phyloP scores from a whole-genome alignment of 2,329 filamentous ascomycete species.

The Amauroascus verrucosus region DNA sequence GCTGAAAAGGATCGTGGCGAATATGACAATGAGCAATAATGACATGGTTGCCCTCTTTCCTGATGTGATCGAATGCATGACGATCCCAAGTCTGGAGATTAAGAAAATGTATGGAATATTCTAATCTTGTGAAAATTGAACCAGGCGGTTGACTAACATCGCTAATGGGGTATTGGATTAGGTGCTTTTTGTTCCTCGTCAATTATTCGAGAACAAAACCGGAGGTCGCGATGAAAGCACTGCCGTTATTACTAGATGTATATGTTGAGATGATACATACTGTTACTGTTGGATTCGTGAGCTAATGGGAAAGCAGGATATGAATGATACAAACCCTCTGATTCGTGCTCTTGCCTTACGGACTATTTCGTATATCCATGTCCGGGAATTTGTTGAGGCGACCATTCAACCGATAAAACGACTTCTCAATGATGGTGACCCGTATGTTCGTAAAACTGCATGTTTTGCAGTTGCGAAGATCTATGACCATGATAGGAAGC shows the following conservation, averaged over 20 bases:
- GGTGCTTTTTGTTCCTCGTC: slow-evolving; percentile 95
- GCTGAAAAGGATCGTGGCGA: slow-evolving; percentile 97
- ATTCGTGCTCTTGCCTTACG: slow-evolving; percentile 84
- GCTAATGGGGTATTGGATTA: slow-evolving; percentile 30
- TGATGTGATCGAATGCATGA: slow-evolving; percentile 92
- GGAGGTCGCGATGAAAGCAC: slow-evolving; percentile 83
- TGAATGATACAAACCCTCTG: slow-evolving; percentile 85
- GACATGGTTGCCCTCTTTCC: slow-evolving; percentile 97
- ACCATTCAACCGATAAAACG: slow-evolving; percentile 75
- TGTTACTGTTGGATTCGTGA: neutral
- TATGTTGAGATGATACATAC: slow-evolving; percentile 19
- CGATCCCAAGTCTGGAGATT: slow-evolving; percentile 86
- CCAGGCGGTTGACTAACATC: neutral
- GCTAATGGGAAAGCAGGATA: slow-evolving; percentile 50
- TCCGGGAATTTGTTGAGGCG: slow-evolving; percentile 87
- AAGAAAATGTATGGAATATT: slow-evolving; percentile 77
- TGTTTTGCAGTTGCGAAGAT: slow-evolving; percentile 94
- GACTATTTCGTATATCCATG: slow-evolving; percentile 96
- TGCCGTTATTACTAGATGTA: slow-evolving; percentile 75
- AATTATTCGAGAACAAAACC: slow-evolving; percentile 94
- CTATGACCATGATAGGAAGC: slow-evolving; percentile 85
- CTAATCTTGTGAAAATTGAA: slow-evolving; percentile 1
- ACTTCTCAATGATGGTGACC: slow-evolving; percentile 74
- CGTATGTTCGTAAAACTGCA: slow-evolving; percentile 94
- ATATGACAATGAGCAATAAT: slow-evolving; percentile 99